phyloP scores from a whole-genome alignment of 805 yeast species.

The Saturnispora saitoi region DNA sequence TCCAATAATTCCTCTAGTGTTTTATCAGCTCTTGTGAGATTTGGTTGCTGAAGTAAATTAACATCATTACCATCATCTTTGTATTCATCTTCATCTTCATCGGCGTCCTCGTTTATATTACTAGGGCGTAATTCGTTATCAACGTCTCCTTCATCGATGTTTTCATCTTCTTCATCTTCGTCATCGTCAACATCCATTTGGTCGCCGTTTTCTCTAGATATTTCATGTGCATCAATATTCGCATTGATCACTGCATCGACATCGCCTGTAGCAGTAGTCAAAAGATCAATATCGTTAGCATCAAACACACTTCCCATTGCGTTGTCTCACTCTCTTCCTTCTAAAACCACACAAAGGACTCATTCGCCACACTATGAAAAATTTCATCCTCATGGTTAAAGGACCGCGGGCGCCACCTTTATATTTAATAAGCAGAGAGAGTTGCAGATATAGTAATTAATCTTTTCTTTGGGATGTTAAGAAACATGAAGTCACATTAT shows the following conservation, averaged over 20 bases:
- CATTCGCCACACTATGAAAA: background rate
- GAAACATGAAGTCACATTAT: slow-evolving; percentile 46
- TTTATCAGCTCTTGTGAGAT: slow-evolving; percentile 67
- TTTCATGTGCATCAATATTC: background rate
- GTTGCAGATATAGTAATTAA: background rate
- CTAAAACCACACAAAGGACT: too few species aligned
- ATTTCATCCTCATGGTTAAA: background rate
- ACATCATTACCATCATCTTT: slow-evolving; percentile 4
- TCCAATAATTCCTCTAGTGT: slow-evolving; percentile 76
- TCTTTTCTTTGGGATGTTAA: background rate
- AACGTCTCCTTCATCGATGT: slow-evolving; percentile 5
- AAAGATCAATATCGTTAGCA: background rate
- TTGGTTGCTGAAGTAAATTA: slow-evolving; percentile 38
- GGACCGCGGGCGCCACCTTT: background rate
- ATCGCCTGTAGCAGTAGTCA: background rate
- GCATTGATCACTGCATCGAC: background rate
- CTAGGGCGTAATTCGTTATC: background rate
- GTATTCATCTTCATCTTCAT: background rate
- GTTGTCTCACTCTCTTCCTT: background rate
- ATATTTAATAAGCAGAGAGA: background rate
- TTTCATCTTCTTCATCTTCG: slow-evolving; percentile 4
- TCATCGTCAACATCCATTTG: slow-evolving; percentile 3
- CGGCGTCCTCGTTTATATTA: background rate
- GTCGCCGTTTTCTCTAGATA: slow-evolving; percentile 4
- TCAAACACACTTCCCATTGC: background rate